These are phyloP conservation scores for Epichloe festucae DNA, from an alignment of 2,329 filamentous ascomycete species.

Conservation along the genomic window DNA sequence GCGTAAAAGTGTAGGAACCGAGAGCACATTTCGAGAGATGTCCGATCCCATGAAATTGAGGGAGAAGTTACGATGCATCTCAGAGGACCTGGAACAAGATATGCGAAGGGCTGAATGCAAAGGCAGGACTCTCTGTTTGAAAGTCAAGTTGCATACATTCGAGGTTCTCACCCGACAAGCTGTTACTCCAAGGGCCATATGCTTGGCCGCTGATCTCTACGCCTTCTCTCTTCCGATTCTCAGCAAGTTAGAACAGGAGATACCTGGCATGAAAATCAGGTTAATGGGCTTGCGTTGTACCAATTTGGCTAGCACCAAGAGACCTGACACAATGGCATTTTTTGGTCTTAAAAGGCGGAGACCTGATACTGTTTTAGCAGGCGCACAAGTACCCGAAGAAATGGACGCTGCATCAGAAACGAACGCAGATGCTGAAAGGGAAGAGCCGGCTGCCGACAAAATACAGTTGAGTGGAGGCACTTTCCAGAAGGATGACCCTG, in stretches of 20 bases:
- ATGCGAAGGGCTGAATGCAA: conserved; percentile 69
- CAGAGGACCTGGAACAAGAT: conserved; percentile 79
- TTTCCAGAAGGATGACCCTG: not conserved
- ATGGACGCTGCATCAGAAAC: conserved; percentile 20
- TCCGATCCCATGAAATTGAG: conserved; percentile 53
- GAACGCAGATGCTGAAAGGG: conserved; percentile 39
- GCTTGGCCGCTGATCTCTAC: conserved; percentile 69
- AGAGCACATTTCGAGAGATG: conserved; percentile 80
- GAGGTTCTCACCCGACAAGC: conserved; percentile 80
- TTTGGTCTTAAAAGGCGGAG: conserved; percentile 49
- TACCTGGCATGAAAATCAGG: conserved; percentile 64
- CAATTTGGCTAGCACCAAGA: conserved; percentile 75
- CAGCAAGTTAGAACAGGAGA: conserved; percentile 69
- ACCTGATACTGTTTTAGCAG: conserved; percentile 7
- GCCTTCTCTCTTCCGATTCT: conserved; percentile 72
- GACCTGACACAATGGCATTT: conserved; percentile 61
- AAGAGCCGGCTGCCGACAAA: conserved; percentile 53
- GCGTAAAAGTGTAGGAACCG: conserved; percentile 86
- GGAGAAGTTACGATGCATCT: conserved; percentile 66
- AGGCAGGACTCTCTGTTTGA: conserved; percentile 80
- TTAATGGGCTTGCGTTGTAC: conserved; percentile 85
- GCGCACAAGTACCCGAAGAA: conserved; percentile 11
- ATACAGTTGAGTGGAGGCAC: not conserved
- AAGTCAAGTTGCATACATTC: conserved; percentile 89
- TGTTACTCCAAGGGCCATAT: conserved; percentile 59